Percentiles rank a stretch among this genome's conserved stretches.
Evolutionary conservation across 305 asterid species (phyloP).

Genomic region (Fraxinus nigra): DNA sequence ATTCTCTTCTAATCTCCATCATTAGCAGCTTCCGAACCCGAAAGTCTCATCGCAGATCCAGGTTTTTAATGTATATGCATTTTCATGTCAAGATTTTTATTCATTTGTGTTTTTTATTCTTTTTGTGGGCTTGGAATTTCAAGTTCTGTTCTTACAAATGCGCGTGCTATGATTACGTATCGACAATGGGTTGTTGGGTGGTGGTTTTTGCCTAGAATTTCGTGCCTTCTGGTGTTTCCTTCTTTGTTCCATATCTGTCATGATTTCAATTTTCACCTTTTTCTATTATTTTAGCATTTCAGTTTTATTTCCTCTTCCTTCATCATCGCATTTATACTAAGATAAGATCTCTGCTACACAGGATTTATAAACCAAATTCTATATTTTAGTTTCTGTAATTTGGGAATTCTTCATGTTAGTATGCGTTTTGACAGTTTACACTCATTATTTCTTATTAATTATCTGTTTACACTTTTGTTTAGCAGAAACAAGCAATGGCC

Average conservation of each 20-base stretch:
- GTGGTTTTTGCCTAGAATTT: not conserved
- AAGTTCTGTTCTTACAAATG: not conserved
- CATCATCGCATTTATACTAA: not conserved
- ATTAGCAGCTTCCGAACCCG: not conserved
- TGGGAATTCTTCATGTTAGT: not conserved
- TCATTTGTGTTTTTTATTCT: not conserved
- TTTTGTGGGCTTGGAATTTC: not conserved
- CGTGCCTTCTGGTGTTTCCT: not conserved
- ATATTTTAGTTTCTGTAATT: not conserved
- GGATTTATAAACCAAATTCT: not conserved
- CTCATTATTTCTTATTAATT: not conserved
- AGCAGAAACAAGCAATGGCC: constrained; percentile 56
- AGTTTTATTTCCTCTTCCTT: not conserved
- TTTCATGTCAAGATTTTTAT: not conserved
- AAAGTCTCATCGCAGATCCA: not conserved
- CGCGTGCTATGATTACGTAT: not conserved
- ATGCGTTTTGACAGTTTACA: not conserved
- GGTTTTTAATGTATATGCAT: not conserved
- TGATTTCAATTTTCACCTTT: not conserved
- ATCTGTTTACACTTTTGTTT: not conserved
- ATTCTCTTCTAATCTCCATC: not conserved
- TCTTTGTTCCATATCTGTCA: not conserved
- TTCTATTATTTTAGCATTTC: not conserved
- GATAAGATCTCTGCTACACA: not conserved
- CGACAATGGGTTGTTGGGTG: not conserved